Percentiles rank a stretch among this genome's conserved stretches.
These are phyloP conservation scores for Pisolithus albus DNA, from an alignment of 768 basidiomycete genomes.

Conservation along the genomic window DNA sequence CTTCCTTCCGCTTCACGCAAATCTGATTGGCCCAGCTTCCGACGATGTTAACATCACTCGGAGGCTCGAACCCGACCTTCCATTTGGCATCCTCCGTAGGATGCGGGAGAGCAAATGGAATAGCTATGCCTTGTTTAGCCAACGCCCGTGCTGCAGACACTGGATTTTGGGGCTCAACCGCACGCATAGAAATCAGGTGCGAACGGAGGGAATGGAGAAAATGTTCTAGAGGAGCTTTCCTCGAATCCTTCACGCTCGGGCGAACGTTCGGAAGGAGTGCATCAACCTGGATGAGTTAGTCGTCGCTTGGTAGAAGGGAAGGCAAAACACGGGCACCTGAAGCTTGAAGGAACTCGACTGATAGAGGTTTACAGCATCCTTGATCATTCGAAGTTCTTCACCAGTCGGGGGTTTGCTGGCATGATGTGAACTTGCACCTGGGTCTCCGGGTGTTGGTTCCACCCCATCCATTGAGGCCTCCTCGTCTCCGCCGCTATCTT, in stretches of 20 bases:
- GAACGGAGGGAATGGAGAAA: slow-evolving; percentile 66
- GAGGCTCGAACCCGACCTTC: slow-evolving; percentile 78
- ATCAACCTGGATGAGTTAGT: slow-evolving; percentile 52
- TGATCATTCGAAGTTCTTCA: slow-evolving; percentile 63
- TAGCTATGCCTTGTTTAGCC: slow-evolving; percentile 47
- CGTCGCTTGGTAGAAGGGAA: neutral
- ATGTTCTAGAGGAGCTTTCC: slow-evolving; percentile 52
- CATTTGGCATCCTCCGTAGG: slow-evolving; percentile 80
- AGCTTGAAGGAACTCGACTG: slow-evolving; percentile 79
- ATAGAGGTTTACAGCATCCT: slow-evolving; percentile 68
- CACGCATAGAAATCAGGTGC: slow-evolving; percentile 52
- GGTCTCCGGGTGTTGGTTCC: neutral
- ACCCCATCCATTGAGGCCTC: neutral
- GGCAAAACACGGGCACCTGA: slow-evolving; percentile 41
- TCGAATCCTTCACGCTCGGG: slow-evolving; percentile 46
- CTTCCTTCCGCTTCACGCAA: slow-evolving; percentile 65
- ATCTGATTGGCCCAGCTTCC: slow-evolving; percentile 85
- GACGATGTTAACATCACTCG: slow-evolving; percentile 66
- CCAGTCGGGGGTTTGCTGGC: slow-evolving; percentile 54
- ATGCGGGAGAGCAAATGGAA: slow-evolving; percentile 64
- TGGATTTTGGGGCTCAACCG: slow-evolving; percentile 56
- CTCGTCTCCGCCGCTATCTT: neutral
- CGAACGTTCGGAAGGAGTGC: slow-evolving; percentile 71
- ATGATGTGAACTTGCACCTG: neutral
- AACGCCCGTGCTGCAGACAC: slow-evolving; percentile 54